phyloP scores from a whole-genome alignment of 441 rosid species.

The Euphorbia schlechtendalii region DNA sequence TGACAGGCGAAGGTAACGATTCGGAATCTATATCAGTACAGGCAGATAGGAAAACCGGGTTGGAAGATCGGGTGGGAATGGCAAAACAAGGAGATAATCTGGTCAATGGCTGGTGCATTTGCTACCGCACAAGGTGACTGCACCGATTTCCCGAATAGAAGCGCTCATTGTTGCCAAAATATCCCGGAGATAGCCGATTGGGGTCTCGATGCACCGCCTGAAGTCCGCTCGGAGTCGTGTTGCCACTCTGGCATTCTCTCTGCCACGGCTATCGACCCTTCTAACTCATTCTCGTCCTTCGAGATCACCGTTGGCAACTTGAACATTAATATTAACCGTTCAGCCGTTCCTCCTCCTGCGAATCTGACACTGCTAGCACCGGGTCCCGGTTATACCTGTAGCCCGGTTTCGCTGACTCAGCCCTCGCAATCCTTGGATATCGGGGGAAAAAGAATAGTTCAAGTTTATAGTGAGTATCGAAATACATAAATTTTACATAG shows the following conservation, averaged over 20 bases:
- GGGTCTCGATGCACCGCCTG: conserved; percentile 23
- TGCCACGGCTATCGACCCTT: conserved; percentile 42
- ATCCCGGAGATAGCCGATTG: conserved; percentile 40
- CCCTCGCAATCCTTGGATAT: conserved; percentile 36
- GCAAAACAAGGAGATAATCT: conserved; percentile 36
- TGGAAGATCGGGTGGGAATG: conserved; percentile 59
- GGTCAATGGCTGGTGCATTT: conserved; percentile 49
- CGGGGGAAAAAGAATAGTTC: conserved; percentile 47
- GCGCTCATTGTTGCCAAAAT: conserved; percentile 42
- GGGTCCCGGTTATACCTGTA: conserved; percentile 54
- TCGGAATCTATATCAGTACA: conserved; percentile 43
- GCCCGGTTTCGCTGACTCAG: conserved; percentile 27
- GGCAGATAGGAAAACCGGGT: conserved; percentile 43
- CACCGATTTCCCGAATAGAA: conserved; percentile 24
- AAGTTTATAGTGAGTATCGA: conserved; percentile 44
- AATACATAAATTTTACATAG: too few relatives aligned
- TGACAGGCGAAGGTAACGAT: conserved; percentile 46
- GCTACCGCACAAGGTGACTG: conserved; percentile 48
- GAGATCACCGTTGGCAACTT: conserved; percentile 39
- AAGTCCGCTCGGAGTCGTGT: conserved; percentile 32
- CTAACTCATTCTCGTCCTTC: conserved; percentile 43
- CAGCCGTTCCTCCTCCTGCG: conserved; percentile 28
- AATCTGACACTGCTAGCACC: conserved; percentile 45
- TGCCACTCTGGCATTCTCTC: conserved; percentile 47
- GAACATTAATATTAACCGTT: conserved; percentile 12